Evolutionary conservation across 495 filamentous ascomycete species (phyloP).

Genomic region (Tetracladium setigerum): DNA sequence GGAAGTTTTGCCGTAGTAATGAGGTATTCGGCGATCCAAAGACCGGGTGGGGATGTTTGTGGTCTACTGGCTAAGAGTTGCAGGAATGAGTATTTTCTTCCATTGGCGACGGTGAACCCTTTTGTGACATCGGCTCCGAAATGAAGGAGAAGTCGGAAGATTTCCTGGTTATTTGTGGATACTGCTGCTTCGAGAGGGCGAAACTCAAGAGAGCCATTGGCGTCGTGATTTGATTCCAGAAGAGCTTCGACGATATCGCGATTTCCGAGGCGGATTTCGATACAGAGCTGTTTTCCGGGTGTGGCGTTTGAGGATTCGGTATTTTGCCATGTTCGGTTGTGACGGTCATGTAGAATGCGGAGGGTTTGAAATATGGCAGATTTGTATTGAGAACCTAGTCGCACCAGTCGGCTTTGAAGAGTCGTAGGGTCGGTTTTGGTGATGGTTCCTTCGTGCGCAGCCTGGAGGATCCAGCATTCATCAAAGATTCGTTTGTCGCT

Average conservation of each 20-base stretch:
- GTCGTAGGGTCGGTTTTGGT: not conserved
- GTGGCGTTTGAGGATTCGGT: not conserved
- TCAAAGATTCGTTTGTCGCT: not conserved
- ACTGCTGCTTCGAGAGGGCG: not conserved
- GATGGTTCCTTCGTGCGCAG: not conserved
- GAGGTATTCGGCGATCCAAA: not conserved
- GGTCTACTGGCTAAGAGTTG: not conserved
- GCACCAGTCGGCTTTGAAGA: not conserved
- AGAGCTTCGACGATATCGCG: not conserved
- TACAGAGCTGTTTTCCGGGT: not conserved
- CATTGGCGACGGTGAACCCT: not conserved
- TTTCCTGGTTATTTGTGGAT: not conserved
- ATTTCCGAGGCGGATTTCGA: not conserved
- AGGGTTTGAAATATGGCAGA: not conserved
- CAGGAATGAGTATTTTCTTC: not conserved
- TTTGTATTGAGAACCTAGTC: not conserved
- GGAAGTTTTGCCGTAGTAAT: not conserved
- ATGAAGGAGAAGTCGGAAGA: not conserved
- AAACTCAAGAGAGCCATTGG: not conserved
- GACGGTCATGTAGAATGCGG: not conserved
- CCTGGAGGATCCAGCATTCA: not conserved
- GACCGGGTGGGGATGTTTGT: not conserved
- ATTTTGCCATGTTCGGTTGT: not conserved
- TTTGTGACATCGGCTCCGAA: not conserved
- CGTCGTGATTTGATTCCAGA: not conserved